These are phyloP conservation scores for Phytophthora palmivora DNA, from an alignment of 352 stramenopile species.

Conservation along the genomic window DNA sequence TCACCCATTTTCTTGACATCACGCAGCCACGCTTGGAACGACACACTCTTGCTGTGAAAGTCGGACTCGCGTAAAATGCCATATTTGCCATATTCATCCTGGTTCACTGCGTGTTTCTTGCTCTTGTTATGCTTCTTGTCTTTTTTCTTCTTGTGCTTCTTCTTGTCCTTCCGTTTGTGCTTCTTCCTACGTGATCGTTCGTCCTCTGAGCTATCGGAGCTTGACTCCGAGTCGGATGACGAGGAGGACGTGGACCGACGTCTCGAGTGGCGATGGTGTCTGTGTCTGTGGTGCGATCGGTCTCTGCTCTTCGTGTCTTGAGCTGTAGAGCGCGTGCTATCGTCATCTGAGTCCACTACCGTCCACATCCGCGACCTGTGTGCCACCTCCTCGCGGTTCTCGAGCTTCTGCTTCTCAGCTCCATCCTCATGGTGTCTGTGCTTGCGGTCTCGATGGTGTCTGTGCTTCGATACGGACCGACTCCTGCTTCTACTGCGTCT, in stretches of 20 bases:
- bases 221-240: slow-evolving; percentile 31
- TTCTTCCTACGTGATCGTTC: slow-evolving; percentile 32
- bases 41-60: slow-evolving; percentile 91
- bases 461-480: slow-evolving; percentile 2
- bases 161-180: slow-evolving; percentile 46
- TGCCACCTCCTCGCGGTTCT: slow-evolving; percentile 48
- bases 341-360: slow-evolving; percentile 48
- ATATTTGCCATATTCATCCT: slow-evolving; percentile 96
- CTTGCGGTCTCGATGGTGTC: slow-evolving; percentile 13
- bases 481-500: slow-evolving; percentile 28
- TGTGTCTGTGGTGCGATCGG: slow-evolving; percentile 10
- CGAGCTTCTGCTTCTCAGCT: slow-evolving; percentile 33
- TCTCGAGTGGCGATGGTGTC: slow-evolving; percentile 22
- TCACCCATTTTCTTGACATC: slow-evolving; percentile 93
- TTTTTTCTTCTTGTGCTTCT: slow-evolving; percentile 35
- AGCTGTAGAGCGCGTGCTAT: slow-evolving; percentile 5
- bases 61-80: slow-evolving; percentile 95
- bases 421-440: slow-evolving; percentile 14
- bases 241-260: slow-evolving; percentile 39
- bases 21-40: slow-evolving; percentile 95
- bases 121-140: slow-evolving; percentile 39
- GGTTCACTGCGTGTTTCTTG: slow-evolving; percentile 72
- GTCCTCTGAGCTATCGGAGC: slow-evolving; percentile 53
- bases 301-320: slow-evolving; percentile 7
- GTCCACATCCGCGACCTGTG: slow-evolving; percentile 55